phyloP scores from a whole-genome alignment of 345 rosid species.

The Ailanthus altissimus region DNA sequence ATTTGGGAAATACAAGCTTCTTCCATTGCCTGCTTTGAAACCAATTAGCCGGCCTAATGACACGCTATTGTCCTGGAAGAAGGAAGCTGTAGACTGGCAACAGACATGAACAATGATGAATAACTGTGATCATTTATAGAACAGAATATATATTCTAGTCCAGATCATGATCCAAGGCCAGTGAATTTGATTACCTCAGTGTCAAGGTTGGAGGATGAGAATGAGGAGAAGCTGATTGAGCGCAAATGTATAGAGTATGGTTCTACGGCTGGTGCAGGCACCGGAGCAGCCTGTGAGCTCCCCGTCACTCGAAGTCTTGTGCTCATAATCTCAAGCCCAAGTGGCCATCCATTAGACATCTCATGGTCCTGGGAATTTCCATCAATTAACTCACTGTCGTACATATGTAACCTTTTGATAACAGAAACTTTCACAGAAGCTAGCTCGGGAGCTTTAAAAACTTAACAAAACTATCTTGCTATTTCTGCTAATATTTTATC shows the following conservation, averaged over 20 bases:
- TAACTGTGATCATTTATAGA: neutral
- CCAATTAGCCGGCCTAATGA: conserved; percentile 57
- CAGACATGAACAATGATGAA: neutral
- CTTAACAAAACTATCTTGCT: neutral
- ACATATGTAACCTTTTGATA: neutral
- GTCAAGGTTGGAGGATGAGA: conserved; percentile 56
- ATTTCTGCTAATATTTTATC: neutral
- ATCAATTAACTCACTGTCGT: neutral
- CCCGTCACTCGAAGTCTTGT: conserved; percentile 37
- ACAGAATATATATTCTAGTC: neutral
- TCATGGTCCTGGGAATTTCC: conserved; percentile 36
- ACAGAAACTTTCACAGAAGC: neutral
- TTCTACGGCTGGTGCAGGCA: conserved; percentile 6
- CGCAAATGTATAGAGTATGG: conserved; percentile 29
- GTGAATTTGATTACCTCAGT: conserved; percentile 43
- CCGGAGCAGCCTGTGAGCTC: conserved; percentile 29
- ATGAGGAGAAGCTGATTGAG: conserved; percentile 42
- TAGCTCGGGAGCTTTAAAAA: neutral
- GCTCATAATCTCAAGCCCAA: conserved; percentile 48
- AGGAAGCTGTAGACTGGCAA: conserved; percentile 52
- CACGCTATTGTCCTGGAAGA: conserved; percentile 52
- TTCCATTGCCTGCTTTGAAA: conserved; percentile 33
- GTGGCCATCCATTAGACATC: conserved; percentile 57
- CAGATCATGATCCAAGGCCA: neutral
- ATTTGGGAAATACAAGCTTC: conserved; percentile 32